These are phyloP conservation scores for Cynara cardunculus DNA, from an alignment of 129 eudicot species.

Conservation along the genomic window DNA sequence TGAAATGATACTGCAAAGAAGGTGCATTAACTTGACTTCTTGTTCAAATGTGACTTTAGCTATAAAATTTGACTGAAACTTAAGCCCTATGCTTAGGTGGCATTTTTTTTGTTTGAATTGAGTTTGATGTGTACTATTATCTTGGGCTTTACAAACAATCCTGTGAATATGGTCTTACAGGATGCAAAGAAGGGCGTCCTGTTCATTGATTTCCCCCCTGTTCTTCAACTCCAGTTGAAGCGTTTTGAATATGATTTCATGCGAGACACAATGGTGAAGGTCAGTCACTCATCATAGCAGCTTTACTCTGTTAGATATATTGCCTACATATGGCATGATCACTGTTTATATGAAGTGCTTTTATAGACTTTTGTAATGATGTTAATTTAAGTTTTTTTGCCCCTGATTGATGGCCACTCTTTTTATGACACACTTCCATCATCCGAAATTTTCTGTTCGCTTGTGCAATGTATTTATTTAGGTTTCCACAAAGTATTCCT, in stretches of 20 bases:
- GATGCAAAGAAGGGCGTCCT: constrained; percentile 96
- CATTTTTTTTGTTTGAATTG: constrained; percentile 1
- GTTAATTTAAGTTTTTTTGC: neutral
- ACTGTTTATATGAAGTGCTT: neutral
- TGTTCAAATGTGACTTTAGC: neutral
- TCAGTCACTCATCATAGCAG: constrained; percentile 25
- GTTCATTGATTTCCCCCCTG: constrained; percentile 94
- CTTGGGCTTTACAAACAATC: constrained; percentile 8
- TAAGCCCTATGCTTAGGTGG: neutral
- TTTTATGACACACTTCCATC: neutral
- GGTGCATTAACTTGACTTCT: constrained; percentile 1
- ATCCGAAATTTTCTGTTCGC: neutral
- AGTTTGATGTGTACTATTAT: neutral
- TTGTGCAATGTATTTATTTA: neutral
- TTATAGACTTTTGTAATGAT: constrained; percentile 3
- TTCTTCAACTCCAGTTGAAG: constrained; percentile 92
- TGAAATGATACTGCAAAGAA: constrained; percentile 8
- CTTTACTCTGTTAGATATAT: neutral
- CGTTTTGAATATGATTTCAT: constrained; percentile 90
- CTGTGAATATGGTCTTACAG: constrained; percentile 43
- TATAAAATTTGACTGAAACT: neutral
- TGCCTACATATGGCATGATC: neutral
- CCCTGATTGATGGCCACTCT: neutral
- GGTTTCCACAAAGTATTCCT: neutral
- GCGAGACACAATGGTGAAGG: constrained; percentile 93